Conservation (phyloP, 2,329 filamentous ascomycete genomes). For the Aspergillus nomiae region DNA sequence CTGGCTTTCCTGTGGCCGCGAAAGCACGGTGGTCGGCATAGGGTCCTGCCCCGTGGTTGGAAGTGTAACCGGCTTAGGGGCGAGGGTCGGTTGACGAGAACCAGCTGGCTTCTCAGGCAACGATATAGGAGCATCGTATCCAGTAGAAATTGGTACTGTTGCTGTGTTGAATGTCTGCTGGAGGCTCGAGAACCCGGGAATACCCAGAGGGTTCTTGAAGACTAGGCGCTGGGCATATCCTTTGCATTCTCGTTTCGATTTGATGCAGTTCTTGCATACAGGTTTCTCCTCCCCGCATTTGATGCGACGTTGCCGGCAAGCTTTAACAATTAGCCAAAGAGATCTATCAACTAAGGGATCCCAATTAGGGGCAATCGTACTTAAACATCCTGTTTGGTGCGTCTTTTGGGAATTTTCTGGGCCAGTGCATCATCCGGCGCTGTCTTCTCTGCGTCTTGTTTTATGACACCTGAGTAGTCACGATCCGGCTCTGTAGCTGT, state of each 20-base stretch:
- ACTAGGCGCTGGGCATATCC: constrained; percentile 45
- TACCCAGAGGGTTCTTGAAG: constrained; percentile 44
- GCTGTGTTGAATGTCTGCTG: constrained; percentile 22
- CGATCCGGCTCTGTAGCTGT: constrained; percentile 3
- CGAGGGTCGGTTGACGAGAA: constrained; percentile 37
- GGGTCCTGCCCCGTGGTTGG: constrained; percentile 13
- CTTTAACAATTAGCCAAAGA: constrained; percentile 46
- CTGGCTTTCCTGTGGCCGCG: constrained; percentile 3
- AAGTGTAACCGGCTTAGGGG: constrained; percentile 30
- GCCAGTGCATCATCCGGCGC: constrained; percentile 21
- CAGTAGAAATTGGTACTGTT: constrained; percentile 20
- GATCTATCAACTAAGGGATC: neutral
- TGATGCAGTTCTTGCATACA: constrained; percentile 49
- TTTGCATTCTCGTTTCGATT: constrained; percentile 49
- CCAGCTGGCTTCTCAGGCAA: constrained; percentile 31
- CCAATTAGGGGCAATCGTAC: constrained; percentile 54
- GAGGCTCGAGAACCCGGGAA: constrained; percentile 28
- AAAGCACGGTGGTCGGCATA: constrained; percentile 8
- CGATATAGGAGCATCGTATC: constrained; percentile 24
- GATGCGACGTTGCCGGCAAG: constrained; percentile 91
- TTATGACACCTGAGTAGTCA: constrained; percentile 5
- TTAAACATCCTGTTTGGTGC: constrained; percentile 90
- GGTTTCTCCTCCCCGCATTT: constrained; percentile 86
- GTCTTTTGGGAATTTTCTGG: constrained; percentile 55
- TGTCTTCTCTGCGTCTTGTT: constrained; percentile 14